phyloP scores from a whole-genome alignment of 2,329 filamentous ascomycete species.

The Metarhizium robertsii region DNA sequence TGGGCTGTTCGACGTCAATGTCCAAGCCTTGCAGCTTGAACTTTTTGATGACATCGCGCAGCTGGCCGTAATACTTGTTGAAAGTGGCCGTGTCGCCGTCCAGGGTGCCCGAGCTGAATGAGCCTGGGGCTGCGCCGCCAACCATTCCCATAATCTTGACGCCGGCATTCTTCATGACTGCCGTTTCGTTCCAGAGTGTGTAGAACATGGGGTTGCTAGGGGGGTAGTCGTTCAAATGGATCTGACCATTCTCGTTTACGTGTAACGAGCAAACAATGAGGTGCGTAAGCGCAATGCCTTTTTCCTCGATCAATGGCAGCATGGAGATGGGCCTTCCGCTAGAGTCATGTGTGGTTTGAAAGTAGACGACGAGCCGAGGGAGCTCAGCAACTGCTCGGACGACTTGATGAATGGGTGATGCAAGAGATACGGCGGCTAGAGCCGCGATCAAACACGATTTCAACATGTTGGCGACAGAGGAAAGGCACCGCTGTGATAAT shows the following conservation, averaged over 20 bases:
- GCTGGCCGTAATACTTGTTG: constrained; percentile 59
- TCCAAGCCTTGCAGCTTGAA: constrained; percentile 59
- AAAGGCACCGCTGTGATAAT: background rate
- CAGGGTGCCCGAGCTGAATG: constrained; percentile 38
- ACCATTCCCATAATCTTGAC: constrained; percentile 77
- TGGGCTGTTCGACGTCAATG: constrained; percentile 67
- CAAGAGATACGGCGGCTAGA: background rate
- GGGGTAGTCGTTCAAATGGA: constrained; percentile 69
- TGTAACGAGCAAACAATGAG: constrained; percentile 78
- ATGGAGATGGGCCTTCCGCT: constrained; percentile 35
- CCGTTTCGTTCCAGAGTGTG: constrained; percentile 68
- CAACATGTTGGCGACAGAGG: background rate
- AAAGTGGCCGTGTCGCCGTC: constrained; percentile 52
- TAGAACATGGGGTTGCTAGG: constrained; percentile 55
- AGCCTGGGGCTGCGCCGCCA: constrained; percentile 69
- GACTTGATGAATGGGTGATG: background rate
- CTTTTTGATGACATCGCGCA: constrained; percentile 52
- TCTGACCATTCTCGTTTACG: constrained; percentile 54
- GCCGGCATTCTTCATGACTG: constrained; percentile 58
- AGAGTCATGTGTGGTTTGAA: constrained; percentile 35
- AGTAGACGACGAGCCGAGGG: constrained; percentile 37
- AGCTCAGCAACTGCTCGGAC: background rate
- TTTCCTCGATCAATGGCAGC: constrained; percentile 31
- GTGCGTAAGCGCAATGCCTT: constrained; percentile 51
- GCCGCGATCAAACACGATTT: background rate